phyloP scores from a whole-genome alignment of 495 filamentous ascomycete genomes.

The Aspergillus ostianus region DNA sequence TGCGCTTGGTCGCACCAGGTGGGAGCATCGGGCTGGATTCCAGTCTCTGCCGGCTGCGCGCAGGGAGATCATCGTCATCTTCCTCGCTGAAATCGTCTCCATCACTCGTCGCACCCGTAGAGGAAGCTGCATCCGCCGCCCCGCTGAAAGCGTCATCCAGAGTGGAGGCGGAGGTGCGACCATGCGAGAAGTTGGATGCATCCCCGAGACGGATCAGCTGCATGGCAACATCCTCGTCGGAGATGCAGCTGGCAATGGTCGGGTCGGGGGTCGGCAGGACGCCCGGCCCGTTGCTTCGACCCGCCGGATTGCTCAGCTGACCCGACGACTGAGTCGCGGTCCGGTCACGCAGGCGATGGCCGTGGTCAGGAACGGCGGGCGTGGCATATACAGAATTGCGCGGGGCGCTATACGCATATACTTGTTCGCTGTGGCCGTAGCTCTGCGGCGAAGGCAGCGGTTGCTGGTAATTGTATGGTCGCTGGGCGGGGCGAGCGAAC shows the following conservation, averaged over 20 bases:
- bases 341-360: conserved; percentile 66
- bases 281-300: conserved; percentile 47
- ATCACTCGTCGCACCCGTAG: conserved; percentile 76
- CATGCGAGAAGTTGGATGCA: conserved; percentile 82
- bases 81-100: conserved; percentile 71
- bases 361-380: conserved; percentile 57
- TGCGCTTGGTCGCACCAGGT: conserved; percentile 50
- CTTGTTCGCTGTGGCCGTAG: conserved; percentile 56
- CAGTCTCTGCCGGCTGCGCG: conserved; percentile 58
- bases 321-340: conserved; percentile 28
- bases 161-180: conserved; percentile 89
- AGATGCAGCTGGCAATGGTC: conserved; percentile 90
- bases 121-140: conserved; percentile 80
- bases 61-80: conserved; percentile 62
- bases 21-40: conserved; percentile 56
- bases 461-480: conserved; percentile 68
- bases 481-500: conserved; percentile 68
- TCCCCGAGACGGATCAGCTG: conserved; percentile 95
- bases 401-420: conserved; percentile 39
- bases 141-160: conserved; percentile 89
- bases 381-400: conserved; percentile 47
- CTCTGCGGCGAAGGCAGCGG: conserved; percentile 77
- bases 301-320: conserved; percentile 37
- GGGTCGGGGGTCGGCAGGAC: conserved; percentile 90
- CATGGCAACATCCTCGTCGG: conserved; percentile 95